Evolutionary conservation across 2,329 filamentous ascomycete genomes (phyloP).

Genomic region (Aspergillus sojae): DNA sequence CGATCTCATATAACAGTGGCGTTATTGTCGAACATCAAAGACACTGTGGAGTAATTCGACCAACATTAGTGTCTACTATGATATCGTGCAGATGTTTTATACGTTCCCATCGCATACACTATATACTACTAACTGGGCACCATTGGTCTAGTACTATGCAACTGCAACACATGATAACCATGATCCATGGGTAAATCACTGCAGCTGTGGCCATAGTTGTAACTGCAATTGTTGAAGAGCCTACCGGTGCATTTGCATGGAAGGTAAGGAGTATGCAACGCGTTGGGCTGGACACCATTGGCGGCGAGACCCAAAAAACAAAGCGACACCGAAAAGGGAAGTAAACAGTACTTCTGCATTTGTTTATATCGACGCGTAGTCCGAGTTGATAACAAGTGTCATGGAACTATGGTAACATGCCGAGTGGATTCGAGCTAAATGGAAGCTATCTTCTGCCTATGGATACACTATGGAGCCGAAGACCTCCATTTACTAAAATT

Average conservation of each 20-base stretch:
- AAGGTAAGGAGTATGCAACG: conserved; percentile 1
- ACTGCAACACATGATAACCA: not conserved
- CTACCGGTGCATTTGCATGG: conserved; percentile 3
- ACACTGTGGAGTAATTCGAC: not conserved
- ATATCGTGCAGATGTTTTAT: not conserved
- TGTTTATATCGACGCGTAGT: not conserved
- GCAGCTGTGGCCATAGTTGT: not conserved
- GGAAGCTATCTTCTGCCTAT: not conserved
- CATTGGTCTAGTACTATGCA: not conserved
- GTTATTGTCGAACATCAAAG: not conserved
- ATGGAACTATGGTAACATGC: not conserved
- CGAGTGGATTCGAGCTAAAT: not conserved
- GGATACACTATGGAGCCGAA: not conserved
- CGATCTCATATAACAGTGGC: not conserved
- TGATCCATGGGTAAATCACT: conserved; percentile 3
- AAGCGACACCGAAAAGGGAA: not conserved
- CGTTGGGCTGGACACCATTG: not conserved
- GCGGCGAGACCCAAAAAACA: not conserved
- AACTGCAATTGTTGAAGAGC: not conserved
- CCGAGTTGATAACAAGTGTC: not conserved
- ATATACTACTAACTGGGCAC: not conserved
- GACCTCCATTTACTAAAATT: not conserved
- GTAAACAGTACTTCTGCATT: not conserved
- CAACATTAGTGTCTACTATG: not conserved
- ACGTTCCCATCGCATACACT: not conserved